Conservation (phyloP, 352 stramenopile species). For the Globisporangium irregulare region DNA sequence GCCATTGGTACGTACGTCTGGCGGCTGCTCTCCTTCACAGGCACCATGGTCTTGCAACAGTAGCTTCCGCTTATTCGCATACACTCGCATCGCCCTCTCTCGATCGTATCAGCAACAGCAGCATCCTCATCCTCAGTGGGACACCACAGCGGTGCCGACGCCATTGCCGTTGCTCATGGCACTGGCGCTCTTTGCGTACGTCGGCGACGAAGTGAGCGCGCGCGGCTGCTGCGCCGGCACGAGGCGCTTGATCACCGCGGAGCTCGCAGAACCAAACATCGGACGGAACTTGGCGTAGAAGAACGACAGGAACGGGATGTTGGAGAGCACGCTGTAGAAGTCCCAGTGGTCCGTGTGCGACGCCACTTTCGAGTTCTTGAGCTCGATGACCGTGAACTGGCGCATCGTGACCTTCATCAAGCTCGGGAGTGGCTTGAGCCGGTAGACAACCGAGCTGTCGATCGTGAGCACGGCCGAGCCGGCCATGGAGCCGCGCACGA, state of each 20-base stretch:
- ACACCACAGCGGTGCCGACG: constrained; percentile 21
- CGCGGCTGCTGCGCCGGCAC: constrained; percentile 24
- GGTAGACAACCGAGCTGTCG: constrained; percentile 74
- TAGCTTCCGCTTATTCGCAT: constrained; percentile 1
- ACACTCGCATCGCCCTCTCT: not conserved
- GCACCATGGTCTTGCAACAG: constrained; percentile 5
- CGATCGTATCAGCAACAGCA: not conserved
- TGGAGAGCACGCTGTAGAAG: constrained; percentile 78
- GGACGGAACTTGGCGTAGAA: constrained; percentile 79
- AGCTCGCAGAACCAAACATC: constrained; percentile 66
- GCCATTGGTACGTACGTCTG: not conserved
- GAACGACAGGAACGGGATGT: constrained; percentile 74
- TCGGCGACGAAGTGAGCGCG: constrained; percentile 16
- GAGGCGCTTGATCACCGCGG: constrained; percentile 68
- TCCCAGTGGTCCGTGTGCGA: constrained; percentile 85
- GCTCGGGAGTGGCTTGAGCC: constrained; percentile 71
- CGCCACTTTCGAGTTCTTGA: constrained; percentile 76
- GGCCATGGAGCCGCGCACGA: constrained; percentile 82
- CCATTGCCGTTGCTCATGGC: constrained; percentile 12
- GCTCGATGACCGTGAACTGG: constrained; percentile 81
- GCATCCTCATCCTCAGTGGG: constrained; percentile 19
- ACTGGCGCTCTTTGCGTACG: constrained; percentile 16
- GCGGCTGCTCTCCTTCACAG: constrained; percentile 16
- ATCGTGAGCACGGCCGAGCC: constrained; percentile 76
- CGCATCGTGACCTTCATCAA: constrained; percentile 70